Percentiles rank a stretch among this genome's conserved stretches.
phyloP scores from a whole-genome alignment of 345 rosid genomes.

The Aquilaria yunnanensis region DNA sequence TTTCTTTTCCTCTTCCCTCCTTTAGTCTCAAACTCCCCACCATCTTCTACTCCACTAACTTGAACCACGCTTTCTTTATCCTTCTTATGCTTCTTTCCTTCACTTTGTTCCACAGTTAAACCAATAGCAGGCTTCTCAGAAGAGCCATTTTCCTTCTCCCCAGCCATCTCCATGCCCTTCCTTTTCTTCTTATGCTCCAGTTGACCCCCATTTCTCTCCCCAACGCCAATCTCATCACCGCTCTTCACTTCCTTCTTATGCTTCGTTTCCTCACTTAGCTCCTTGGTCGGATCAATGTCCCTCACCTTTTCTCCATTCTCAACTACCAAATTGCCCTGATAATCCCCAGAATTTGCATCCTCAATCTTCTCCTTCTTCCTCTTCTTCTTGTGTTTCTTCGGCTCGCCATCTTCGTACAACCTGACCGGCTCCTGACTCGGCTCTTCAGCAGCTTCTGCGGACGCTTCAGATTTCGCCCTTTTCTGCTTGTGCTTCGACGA shows the following conservation, averaged over 20 bases:
- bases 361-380: conserved; percentile 5
- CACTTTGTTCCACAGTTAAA: background rate
- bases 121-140: background rate
- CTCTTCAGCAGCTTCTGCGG: conserved; percentile 1
- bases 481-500: conserved; percentile 7
- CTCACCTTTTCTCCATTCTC: conserved; percentile 4
- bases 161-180: conserved; percentile 5
- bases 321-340: background rate
- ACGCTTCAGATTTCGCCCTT: conserved; percentile 4
- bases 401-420: background rate
- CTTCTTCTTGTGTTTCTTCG: conserved; percentile 1
- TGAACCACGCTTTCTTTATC: background rate
- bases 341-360: background rate
- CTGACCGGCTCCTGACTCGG: conserved; percentile 9
- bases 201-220: background rate
- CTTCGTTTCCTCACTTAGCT: too few species aligned
- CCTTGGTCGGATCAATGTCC: too few species aligned
- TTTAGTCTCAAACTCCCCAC: conserved; percentile 4
- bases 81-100: conserved; percentile 3
- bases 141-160: conserved; percentile 6
- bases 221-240: background rate
- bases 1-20: conserved; percentile 5
- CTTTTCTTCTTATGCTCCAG: conserved; percentile 7
- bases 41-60: background rate
- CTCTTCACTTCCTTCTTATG: background rate